Evolutionary conservation across 176 grass and related monocot species (phyloP).

Genomic region (Hordeum marinum): DNA sequence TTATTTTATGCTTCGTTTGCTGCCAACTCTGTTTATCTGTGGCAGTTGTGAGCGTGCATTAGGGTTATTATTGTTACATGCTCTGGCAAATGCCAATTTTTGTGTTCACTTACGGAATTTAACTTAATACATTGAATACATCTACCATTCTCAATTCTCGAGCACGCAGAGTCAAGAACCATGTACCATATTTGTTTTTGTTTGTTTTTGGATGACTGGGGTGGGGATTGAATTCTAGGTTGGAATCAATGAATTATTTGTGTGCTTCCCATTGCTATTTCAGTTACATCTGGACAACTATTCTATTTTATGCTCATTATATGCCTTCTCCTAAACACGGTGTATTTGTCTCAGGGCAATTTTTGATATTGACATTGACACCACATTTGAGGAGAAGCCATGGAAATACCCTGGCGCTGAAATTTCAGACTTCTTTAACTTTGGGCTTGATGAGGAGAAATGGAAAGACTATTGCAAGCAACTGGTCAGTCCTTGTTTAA

Average conservation of each 20-base stretch:
- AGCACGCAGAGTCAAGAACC: background rate
- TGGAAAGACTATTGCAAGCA: constrained; percentile 98
- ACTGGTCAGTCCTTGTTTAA: constrained; percentile 50
- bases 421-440: constrained; percentile 90
- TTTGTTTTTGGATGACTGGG: background rate
- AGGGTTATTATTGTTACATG: background rate
- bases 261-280: background rate
- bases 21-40: background rate
- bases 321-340: background rate
- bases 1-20: background rate
- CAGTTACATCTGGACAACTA: constrained; percentile 8
- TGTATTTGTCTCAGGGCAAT: constrained; percentile 60
- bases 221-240: background rate
- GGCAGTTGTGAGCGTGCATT: background rate
- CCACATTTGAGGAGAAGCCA: constrained; percentile 94
- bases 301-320: background rate
- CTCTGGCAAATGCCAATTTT: background rate
- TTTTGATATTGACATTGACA: constrained; percentile 83
- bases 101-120: background rate
- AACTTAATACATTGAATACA: background rate
- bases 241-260: background rate
- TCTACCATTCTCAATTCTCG: background rate
- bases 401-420: constrained; percentile 91
- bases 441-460: constrained; percentile 79
- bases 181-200: too few relatives aligned